Base-by-base conservation (phyloP, 805 yeast genomes). In the Teunomyces funiuensis region DNA sequence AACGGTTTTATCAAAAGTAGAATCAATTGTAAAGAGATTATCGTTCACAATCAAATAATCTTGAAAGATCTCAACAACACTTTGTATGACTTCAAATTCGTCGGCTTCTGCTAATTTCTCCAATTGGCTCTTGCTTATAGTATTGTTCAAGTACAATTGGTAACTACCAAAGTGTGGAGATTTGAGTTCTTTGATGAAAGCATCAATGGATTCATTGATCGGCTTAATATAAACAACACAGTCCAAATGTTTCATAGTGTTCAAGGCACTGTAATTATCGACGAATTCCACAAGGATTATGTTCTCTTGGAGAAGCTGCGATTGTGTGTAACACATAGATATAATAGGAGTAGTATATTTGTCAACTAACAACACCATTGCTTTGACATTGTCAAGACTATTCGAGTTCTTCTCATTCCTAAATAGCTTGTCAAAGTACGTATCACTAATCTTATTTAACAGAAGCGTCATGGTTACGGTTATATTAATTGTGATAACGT, bases 21-120 rank as follows among this genome's bases (percentile, higher is more conserved):
- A 61, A 5, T 58, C 34, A 8, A 46, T 28, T 45, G 52, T 31
- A 57, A 81, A 86, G 25, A 91, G 64, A 52, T 86, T 85, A 44
- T 71, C 72, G 60, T 88, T 88, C 40, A 91, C 64, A 6, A 87
- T 81, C 47, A 79, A 72, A 58, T 84, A 90, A 61, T 93, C 97
- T 52, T 83, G 86, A 58, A 88, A 93, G 28, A 90, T 58, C 57
- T 93, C 99, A 39, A 84, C 80, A 4, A 93, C 88, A 44, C 77
- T 77, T 4, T 74, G 66, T 7, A 93, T 85, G 7, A 81, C 79
- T 58, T 91, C 98, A 53, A 82, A 72, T 55, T 87, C 93, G 61
- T 93, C 99, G 2, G 87, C 77, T 60, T 88, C 96, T 0, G 99
- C 98, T 36, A 93, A 58, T 38, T 86, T 73, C 58, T 93, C 99